Base-by-base conservation (phyloP, 495 filamentous ascomycete genomes). In the Hyaloscypha variabilis region DNA sequence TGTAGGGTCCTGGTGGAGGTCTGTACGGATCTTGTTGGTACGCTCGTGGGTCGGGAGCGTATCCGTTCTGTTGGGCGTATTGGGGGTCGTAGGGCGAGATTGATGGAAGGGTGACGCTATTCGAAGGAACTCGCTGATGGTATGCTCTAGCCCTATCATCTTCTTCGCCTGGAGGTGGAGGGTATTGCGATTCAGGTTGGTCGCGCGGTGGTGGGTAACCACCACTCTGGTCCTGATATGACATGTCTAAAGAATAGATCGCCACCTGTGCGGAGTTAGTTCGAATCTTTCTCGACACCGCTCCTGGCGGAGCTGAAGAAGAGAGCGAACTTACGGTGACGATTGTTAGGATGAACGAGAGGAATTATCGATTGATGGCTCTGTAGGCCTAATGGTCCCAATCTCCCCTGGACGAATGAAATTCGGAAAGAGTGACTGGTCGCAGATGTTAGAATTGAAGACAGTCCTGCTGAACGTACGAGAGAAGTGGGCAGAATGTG, bases 111-210 rank as follows among this genome's bases (percentile, higher is more conserved):
- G 69, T 72, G 19, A 72, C 67, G 36, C 53, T 54, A 19, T 46
- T 64, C 34, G 66, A 69, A 19, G 67, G 57, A 39, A 29, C 60
- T 13, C 72, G 73, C 62, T 73, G 76, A 29, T 71, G 75, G 65
- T 75, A 75, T 21, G 74, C 71, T 68, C 76, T 72, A 11, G 67
- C 66, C 29, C 75, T 77, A 31, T 80, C 77, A 65, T 80, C 78
- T 61, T 80, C 77, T 57, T 83, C 81, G 21, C 74, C 77, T 10
- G 81, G 75, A 60, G 79, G 74, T 31, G 81, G 78, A n/a, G 78
- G 78, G 69, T 84, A 83, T 58, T 79, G 76, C 46, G 78, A 76
- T 26, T 79, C 36, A n/a, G 14, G 17, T 36, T 67, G 63, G 8
- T 69, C 66, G 51, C 59, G 64, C 14, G 67, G 69, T 30, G 69